Evolutionary conservation across 2,329 filamentous ascomycete species (phyloP), one percentile per base, ranked within the genome.

Genomic region (Annulohypoxylon truncatum): DNA sequence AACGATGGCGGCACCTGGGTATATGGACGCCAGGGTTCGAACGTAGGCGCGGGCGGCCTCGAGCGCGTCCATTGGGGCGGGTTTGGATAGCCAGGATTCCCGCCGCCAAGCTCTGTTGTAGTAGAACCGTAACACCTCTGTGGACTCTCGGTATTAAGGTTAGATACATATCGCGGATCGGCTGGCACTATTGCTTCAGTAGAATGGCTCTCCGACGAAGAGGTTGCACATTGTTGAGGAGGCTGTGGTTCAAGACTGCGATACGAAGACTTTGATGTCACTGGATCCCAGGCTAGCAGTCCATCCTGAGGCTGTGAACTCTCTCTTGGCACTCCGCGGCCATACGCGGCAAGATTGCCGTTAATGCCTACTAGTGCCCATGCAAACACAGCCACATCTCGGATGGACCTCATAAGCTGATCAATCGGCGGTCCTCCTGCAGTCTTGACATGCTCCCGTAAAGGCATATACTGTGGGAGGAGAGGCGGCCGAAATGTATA

Each of bases 351-450:
- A 57, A 95, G 79, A 40, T 88, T 90, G 12, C 90, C 90, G 76
- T 96, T 95, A 81, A 94, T 94, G 20, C 92, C 92, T 22, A 89
- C 88, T 9, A 95, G 80, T 1, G 90, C 90, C 92, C 92, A 96
- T 8, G 92, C 92, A 76, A 96, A 96, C n/a, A 96, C 91, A 1
- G 92, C 92, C 50, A 94, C 91, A 57, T 96, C 92, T 61, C 91
- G 89, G 70, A 96, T 96, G 2, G 90, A 91, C 58, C 86, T 84
- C 91, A 96, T 93, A 72, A 96, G 88, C 57, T 89, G 85, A 24
- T 88, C 84, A 48, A 84, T 75, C 15, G 85, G 81, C 35, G 87
- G 87, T n/a, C 85, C 85, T 67, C 83, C 82, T 10, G 79, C 79
- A 13, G 80, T 78, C 70, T 82, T 83, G 33, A 82, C 78, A 56